Percentiles rank a stretch among this genome's conserved stretches.
Evolutionary conservation across 2,329 filamentous ascomycete species (phyloP).

Genomic region (Fusarium liriodendri): DNA sequence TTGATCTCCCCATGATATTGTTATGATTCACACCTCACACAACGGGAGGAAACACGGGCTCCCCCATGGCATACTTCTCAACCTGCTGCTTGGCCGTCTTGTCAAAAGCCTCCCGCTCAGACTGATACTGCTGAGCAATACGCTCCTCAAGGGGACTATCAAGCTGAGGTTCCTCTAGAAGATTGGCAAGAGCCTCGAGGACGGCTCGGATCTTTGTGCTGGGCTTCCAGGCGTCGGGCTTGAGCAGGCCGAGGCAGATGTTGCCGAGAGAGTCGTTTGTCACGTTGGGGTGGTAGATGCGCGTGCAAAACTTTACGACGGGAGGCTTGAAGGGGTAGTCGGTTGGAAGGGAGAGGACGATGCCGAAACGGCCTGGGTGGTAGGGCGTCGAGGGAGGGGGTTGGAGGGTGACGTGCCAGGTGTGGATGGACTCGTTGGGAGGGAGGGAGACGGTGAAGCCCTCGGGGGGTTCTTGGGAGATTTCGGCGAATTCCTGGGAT

Average conservation of each 20-base stretch:
- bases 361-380: constrained; percentile 77
- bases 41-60: constrained; percentile 50
- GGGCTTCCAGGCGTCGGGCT: constrained; percentile 92
- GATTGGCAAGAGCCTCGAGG: constrained; percentile 78
- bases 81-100: constrained; percentile 82
- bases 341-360: constrained; percentile 77
- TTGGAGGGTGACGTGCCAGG: constrained; percentile 61
- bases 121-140: constrained; percentile 87
- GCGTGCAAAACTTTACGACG: constrained; percentile 81
- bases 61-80: constrained; percentile 72
- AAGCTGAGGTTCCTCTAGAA: constrained; percentile 84
- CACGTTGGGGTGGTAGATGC: constrained; percentile 96
- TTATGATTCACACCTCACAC: constrained; percentile 9
- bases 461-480: constrained; percentile 58
- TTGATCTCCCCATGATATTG: background rate
- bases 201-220: constrained; percentile 80
- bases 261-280: constrained; percentile 86
- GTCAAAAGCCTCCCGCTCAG: constrained; percentile 75
- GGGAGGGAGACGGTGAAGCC: constrained; percentile 61
- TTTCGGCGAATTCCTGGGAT: constrained; percentile 64
- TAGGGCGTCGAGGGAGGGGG: constrained; percentile 61
- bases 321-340: constrained; percentile 95
- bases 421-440: constrained; percentile 60
- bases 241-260: constrained; percentile 88
- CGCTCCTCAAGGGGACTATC: constrained; percentile 89